Conservation (phyloP, 257 asterid species). For the Jasminum sambac region DNA sequence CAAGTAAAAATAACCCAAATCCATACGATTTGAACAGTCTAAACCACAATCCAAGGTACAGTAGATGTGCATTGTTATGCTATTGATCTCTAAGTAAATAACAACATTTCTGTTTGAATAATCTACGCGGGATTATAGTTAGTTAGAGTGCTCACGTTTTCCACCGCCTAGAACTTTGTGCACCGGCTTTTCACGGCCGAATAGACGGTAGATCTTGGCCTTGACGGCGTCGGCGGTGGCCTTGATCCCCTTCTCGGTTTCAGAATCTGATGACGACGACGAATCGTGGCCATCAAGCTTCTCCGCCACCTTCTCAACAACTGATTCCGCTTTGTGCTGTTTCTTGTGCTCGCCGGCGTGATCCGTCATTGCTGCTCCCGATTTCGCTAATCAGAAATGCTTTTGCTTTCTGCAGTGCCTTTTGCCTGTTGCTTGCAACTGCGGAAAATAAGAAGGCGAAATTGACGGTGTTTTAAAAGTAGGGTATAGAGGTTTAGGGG, state of each 20-base stretch:
- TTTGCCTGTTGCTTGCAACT: background rate
- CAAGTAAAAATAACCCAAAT: background rate
- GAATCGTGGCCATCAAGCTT: constrained; percentile 39
- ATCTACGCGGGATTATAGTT: background rate
- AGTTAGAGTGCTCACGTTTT: constrained; percentile 13
- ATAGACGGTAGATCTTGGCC: constrained; percentile 22
- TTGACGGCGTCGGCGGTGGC: constrained; percentile 18
- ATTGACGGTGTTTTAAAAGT: background rate
- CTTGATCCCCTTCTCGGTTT: constrained; percentile 28
- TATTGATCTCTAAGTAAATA: background rate
- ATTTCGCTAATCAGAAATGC: background rate
- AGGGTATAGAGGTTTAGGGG: background rate
- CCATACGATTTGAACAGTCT: background rate
- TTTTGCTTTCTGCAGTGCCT: background rate
- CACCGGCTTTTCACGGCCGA: constrained; percentile 24
- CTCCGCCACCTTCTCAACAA: constrained; percentile 42
- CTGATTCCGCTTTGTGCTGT: constrained; percentile 26
- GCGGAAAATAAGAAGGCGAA: background rate
- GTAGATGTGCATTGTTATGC: background rate
- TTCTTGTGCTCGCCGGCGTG: background rate
- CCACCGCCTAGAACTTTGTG: constrained; percentile 31
- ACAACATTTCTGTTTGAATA: background rate
- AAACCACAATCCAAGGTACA: background rate
- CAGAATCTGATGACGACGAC: constrained; percentile 39
- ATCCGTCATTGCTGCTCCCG: background rate